Percentiles rank a stretch among this genome's conserved stretches.
Conservation (phyloP, 768 basidiomycete genomes). For the Guyanaporus albipodus region DNA sequence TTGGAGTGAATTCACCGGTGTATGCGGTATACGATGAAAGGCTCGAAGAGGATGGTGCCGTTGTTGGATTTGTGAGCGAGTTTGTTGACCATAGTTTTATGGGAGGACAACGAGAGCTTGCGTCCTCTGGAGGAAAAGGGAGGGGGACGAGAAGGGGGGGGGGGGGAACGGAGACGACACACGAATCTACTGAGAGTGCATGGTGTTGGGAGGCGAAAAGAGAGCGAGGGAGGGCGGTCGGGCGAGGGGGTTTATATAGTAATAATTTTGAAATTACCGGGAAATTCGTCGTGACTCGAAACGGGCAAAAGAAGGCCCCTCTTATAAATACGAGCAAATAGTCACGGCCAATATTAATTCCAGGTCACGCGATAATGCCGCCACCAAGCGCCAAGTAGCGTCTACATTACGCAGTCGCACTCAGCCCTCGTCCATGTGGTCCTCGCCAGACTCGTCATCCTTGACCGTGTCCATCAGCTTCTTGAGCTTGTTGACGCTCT, state of each 20-base stretch:
- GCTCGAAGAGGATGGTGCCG: conserved; percentile 85
- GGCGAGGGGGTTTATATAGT: conserved; percentile 44
- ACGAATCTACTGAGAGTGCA: conserved; percentile 33
- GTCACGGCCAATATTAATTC: conserved; percentile 1
- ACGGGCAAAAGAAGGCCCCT: conserved; percentile 30
- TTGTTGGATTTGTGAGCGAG: conserved; percentile 75
- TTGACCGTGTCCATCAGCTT: conserved; percentile 68
- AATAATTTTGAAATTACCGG: conserved; percentile 27
- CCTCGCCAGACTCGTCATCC: conserved; percentile 54
- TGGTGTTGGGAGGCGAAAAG: conserved; percentile 31
- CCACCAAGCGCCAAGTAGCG: conserved; percentile 11
- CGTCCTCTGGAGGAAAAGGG: too few species aligned
- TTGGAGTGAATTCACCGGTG: conserved; percentile 41
- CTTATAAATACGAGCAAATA: conserved; percentile 24
- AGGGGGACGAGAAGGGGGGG: conserved; percentile 20
- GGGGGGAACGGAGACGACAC: conserved; percentile 8
- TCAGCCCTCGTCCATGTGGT: conserved; percentile 73
- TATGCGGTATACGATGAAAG: conserved; percentile 86
- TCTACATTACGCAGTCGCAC: too few species aligned
- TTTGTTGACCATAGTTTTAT: conserved; percentile 78
- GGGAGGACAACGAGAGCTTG: conserved; percentile 27
- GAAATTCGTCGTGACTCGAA: conserved; percentile 34
- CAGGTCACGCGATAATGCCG: conserved; percentile 25
- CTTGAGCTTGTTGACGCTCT: conserved; percentile 79
- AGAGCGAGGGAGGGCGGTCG: conserved; percentile 19